Evolutionary conservation across 2,329 filamentous ascomycete genomes (phyloP).

Genomic region (Ophiostoma montium): DNA sequence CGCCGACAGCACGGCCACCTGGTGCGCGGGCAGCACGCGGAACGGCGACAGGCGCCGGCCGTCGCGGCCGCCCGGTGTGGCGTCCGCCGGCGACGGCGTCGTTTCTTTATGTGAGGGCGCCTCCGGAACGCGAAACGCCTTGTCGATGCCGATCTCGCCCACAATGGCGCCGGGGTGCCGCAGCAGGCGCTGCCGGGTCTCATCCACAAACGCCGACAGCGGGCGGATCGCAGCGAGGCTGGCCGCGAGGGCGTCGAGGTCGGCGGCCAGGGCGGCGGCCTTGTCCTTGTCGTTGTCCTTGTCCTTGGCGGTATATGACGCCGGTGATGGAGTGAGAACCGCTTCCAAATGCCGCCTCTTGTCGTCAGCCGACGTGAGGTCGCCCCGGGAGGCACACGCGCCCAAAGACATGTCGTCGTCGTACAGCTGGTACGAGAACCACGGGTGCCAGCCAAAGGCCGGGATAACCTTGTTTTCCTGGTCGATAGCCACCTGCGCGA

Average conservation of each 20-base stretch:
- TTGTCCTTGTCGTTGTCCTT: neutral
- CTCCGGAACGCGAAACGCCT: slow-evolving; percentile 58
- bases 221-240: slow-evolving; percentile 46
- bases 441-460: slow-evolving; percentile 78
- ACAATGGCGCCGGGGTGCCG: slow-evolving; percentile 48
- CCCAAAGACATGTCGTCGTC: slow-evolving; percentile 36
- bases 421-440: slow-evolving; percentile 69
- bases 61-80: slow-evolving; percentile 59
- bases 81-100: slow-evolving; percentile 17
- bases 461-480: slow-evolving; percentile 34
- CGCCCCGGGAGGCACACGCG: neutral
- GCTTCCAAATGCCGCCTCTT: slow-evolving; percentile 47
- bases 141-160: slow-evolving; percentile 68
- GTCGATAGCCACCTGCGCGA: slow-evolving; percentile 42
- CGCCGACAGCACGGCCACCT: slow-evolving; percentile 48
- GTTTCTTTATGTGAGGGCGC: slow-evolving; percentile 13
- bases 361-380: slow-evolving; percentile 17
- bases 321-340: slow-evolving; percentile 44
- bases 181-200: slow-evolving; percentile 41
- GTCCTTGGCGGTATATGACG: neutral
- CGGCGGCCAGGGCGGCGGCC: slow-evolving; percentile 18
- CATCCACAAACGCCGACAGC: slow-evolving; percentile 25
- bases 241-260: slow-evolving; percentile 29
- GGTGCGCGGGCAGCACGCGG: slow-evolving; percentile 54
- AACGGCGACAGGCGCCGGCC: slow-evolving; percentile 53